These are phyloP conservation scores for Hanseniaspora mollemarum DNA, from an alignment of 805 yeast genomes.

Conservation along the genomic window DNA sequence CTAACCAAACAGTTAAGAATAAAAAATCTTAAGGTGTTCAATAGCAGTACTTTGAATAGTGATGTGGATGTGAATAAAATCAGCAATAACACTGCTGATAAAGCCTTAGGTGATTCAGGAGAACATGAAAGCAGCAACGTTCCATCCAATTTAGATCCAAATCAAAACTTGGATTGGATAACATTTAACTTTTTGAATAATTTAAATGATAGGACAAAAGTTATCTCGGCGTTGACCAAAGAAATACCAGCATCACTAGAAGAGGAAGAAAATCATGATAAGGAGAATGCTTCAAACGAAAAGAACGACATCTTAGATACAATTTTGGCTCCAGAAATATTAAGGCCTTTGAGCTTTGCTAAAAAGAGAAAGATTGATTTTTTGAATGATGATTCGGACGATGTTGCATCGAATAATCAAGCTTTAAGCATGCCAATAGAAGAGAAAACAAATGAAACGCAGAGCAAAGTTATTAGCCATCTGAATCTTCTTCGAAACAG, in stretches of 20 bases:
- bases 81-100: background rate
- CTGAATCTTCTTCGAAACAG: constrained; percentile 3
- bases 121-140: background rate
- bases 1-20: background rate
- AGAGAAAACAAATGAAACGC: background rate
- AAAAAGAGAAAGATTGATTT: constrained; percentile 2
- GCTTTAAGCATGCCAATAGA: too few relatives aligned
- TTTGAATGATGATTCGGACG: background rate
- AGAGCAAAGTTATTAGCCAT: background rate
- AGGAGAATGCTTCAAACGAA: background rate
- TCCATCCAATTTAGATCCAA: background rate
- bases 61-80: background rate
- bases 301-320: constrained; percentile 9
- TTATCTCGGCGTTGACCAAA: background rate
- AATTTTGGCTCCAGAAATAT: constrained; percentile 4
- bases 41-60: background rate
- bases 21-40: constrained; percentile 1
- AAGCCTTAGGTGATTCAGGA: background rate
- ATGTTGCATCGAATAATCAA: background rate
- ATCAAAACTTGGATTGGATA: constrained; percentile 5
- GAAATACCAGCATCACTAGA: background rate
- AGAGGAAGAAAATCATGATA: background rate
- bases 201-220: background rate
- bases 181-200: constrained; percentile 8
- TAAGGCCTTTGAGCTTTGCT: constrained; percentile 3